These are phyloP conservation scores for Danielozyma ontarioensis DNA, from an alignment of 805 yeast species.

Conservation along the genomic window DNA sequence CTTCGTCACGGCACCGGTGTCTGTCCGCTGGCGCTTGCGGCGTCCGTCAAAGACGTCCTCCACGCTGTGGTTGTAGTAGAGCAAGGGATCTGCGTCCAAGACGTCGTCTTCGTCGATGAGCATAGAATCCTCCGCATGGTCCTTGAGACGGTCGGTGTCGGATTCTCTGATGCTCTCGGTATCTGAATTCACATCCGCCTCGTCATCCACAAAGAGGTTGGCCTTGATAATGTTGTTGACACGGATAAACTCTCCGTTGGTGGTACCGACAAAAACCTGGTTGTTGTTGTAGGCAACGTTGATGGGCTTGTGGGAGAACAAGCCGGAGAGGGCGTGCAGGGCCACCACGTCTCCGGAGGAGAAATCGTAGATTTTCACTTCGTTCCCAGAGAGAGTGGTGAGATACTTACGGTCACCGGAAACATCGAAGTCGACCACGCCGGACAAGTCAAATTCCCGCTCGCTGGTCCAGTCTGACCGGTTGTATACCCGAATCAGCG, in stretches of 20 bases:
- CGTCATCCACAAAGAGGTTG: conserved; percentile 1
- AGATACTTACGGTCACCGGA: conserved; percentile 58
- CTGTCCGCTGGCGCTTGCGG: not conserved
- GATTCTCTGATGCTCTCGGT: conserved; percentile 1
- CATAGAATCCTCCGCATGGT: conserved; percentile 29
- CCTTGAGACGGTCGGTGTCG: conserved; percentile 9
- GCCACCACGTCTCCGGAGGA: conserved; percentile 1
- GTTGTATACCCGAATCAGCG: conserved; percentile 42
- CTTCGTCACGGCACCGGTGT: no score
- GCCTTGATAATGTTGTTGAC: conserved; percentile 11
- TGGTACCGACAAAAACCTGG: conserved; percentile 37
- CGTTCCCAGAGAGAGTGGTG: conserved; percentile 52
- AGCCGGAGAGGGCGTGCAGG: not conserved
- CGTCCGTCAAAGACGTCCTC: conserved; percentile 7
- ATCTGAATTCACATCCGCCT: not conserved
- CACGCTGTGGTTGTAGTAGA: conserved; percentile 7
- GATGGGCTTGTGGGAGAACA: conserved; percentile 11
- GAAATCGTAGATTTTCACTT: conserved; percentile 54
- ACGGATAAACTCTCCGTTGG: conserved; percentile 33
- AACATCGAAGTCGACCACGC: conserved; percentile 44
- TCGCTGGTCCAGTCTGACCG: conserved; percentile 30
- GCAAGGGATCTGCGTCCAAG: conserved; percentile 11
- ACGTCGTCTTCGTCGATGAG: conserved; percentile 31
- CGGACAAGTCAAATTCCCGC: conserved; percentile 1
- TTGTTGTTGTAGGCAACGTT: conserved; percentile 24